A percentile compares a stretch with the other conserved stretches of the same genome.
Conservation (phyloP, 495 filamentous ascomycete species). For the Glonium stellatum region DNA sequence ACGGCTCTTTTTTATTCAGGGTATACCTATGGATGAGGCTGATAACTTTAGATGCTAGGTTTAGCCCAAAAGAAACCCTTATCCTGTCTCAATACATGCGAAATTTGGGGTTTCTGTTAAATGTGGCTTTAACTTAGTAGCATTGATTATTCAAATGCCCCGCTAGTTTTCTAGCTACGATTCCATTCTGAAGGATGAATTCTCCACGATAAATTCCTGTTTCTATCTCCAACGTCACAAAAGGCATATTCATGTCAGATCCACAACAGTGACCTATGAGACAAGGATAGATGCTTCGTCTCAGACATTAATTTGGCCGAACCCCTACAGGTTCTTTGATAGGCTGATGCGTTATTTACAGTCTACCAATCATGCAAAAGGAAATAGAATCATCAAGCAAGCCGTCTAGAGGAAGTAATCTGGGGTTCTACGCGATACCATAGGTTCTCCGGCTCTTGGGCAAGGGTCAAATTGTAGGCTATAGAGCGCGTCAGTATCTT, state of each 20-base stretch:
- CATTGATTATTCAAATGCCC: too few relatives aligned
- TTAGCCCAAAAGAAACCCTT: too few relatives aligned
- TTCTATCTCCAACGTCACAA: background rate
- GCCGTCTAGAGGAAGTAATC: conserved; percentile 88
- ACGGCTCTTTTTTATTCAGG: too few relatives aligned
- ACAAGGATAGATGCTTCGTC: background rate
- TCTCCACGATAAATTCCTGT: too few relatives aligned
- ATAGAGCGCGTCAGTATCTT: conserved; percentile 8
- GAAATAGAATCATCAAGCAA: conserved; percentile 4
- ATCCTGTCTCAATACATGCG: too few relatives aligned
- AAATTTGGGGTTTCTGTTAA: too few relatives aligned
- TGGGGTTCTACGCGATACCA: conserved; percentile 94
- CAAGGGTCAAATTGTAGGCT: conserved; percentile 99
- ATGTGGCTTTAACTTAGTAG: too few relatives aligned
- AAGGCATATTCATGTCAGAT: background rate
- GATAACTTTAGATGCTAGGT: too few relatives aligned
- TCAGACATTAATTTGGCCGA: background rate
- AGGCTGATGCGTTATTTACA: conserved; percentile 14
- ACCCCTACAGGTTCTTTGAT: conserved; percentile 2
- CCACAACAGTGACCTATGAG: background rate
- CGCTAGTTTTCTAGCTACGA: too few relatives aligned
- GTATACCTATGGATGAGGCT: too few relatives aligned
- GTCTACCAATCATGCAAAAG: conserved; percentile 18
- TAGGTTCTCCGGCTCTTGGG: conserved; percentile 92
- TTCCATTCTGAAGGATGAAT: too few relatives aligned